phyloP scores from a whole-genome alignment of 176 grass and related monocot species.

The Oryza coarctata region DNA sequence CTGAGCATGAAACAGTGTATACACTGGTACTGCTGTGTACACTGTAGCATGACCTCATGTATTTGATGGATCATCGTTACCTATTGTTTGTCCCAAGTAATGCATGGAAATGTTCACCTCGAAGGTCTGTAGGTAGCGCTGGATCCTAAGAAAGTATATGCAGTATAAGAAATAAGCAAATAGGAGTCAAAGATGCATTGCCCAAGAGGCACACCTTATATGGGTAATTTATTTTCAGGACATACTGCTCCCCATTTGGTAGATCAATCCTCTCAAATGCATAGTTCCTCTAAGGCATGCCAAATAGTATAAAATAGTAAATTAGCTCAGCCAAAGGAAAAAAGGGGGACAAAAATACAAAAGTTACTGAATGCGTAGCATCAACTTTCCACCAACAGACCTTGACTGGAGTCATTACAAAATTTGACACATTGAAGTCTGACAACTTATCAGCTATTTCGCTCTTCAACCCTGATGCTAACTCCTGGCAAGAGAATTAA shows the following conservation, averaged over 20 bases:
- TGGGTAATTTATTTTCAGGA: conserved; percentile 94
- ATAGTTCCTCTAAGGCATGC: conserved; percentile 81
- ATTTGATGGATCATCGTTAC: conserved; percentile 51
- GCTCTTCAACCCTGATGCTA: conserved; percentile 76
- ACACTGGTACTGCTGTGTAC: not conserved
- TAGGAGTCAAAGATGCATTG: conserved; percentile 13
- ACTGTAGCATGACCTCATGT: not conserved
- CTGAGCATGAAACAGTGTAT: not conserved
- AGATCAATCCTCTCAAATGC: conserved; percentile 91
- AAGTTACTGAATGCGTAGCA: not conserved
- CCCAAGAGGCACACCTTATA: conserved; percentile 62
- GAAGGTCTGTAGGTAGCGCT: conserved; percentile 64
- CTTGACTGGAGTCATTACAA: conserved; percentile 90
- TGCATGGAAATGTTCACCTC: conserved; percentile 82
- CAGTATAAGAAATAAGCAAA: not conserved
- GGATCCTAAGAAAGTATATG: conserved; percentile 61
- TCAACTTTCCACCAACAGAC: conserved; percentile 40
- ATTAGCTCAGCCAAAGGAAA: conserved; percentile 12
- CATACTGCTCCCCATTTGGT: conserved; percentile 82
- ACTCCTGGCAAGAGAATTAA: conserved; percentile 56
- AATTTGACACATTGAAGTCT: conserved; percentile 84
- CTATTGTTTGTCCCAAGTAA: conserved; percentile 83
- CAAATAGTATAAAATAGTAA: not conserved
- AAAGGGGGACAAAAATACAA: not conserved
- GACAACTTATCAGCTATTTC: conserved; percentile 84